These are phyloP conservation scores for Saccharomyces uvarum DNA, from an alignment of 1,139 yeast species.

Conservation along the genomic window DNA sequence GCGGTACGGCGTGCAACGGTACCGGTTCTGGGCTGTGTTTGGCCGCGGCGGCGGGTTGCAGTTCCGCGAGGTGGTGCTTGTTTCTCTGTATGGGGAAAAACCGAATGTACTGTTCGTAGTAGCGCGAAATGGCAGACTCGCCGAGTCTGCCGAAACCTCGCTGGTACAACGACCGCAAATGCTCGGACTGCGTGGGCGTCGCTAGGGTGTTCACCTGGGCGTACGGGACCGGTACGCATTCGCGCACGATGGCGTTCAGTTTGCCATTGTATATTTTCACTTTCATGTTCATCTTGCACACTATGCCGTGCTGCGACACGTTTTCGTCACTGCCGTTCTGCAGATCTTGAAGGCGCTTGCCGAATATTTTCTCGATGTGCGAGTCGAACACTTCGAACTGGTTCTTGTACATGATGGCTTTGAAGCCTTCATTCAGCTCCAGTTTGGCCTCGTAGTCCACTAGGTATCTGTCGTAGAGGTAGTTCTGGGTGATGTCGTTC, in stretches of 20 bases:
- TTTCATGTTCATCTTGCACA: slow-evolving; percentile 22
- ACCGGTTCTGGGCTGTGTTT: background rate
- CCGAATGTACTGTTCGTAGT: background rate
- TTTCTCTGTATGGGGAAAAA: background rate
- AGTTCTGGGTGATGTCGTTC: slow-evolving; percentile 14
- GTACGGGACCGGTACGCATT: slow-evolving; percentile 11
- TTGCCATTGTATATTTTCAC: slow-evolving; percentile 15
- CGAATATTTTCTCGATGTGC: slow-evolving; percentile 7
- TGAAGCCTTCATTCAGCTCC: slow-evolving; percentile 11
- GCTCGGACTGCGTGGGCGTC: background rate
- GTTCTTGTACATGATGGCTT: slow-evolving; percentile 16
- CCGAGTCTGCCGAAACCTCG: background rate
- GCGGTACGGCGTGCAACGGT: background rate
- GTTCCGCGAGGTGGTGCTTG: background rate
- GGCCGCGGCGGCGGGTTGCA: background rate
- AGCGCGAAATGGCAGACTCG: background rate
- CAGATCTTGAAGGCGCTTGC: slow-evolving; percentile 9
- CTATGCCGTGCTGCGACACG: slow-evolving; percentile 21
- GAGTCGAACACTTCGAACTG: slow-evolving; percentile 13
- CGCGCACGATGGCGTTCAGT: slow-evolving; percentile 22
- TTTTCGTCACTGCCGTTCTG: slow-evolving; percentile 15
- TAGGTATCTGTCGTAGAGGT: slow-evolving; percentile 18
- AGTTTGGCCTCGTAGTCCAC: slow-evolving; percentile 13
- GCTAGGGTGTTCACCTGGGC: background rate
- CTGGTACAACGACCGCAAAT: background rate